A percentile compares a stretch with the other conserved stretches of the same genome.
phyloP scores from a whole-genome alignment of 768 basidiomycete genomes.

The Tubosaeta brunneosetosa region DNA sequence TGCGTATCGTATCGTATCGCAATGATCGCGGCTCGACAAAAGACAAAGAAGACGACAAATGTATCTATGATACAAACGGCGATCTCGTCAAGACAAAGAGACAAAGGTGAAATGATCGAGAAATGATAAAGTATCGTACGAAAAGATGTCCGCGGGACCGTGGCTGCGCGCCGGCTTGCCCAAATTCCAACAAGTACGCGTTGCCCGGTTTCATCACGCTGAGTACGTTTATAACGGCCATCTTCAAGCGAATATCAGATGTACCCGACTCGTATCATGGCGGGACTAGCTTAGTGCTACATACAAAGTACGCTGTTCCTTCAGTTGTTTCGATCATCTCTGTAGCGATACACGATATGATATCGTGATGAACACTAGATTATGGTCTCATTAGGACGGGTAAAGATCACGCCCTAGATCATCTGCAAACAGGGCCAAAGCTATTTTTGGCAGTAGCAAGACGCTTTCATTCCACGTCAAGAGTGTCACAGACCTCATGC shows the following conservation, averaged over 20 bases:
- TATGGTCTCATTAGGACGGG: constrained; percentile 3
- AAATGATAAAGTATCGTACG: no score
- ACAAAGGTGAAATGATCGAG: no score
- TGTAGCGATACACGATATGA: constrained; percentile 90
- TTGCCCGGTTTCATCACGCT: background rate
- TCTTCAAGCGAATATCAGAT: constrained; percentile 89
- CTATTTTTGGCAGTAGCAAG: constrained; percentile 84
- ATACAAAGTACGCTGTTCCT: constrained; percentile 61
- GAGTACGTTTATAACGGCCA: constrained; percentile 61
- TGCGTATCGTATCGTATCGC: no score
- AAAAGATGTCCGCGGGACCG: no score
- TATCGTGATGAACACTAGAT: constrained; percentile 33
- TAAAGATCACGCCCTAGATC: constrained; percentile 79
- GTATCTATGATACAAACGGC: no score
- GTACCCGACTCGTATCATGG: constrained; percentile 48
- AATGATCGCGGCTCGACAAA: no score
- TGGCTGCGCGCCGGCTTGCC: no score
- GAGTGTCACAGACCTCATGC: constrained; percentile 71
- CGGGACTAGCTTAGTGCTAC: constrained; percentile 68
- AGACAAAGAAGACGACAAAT: no score
- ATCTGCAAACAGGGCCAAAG: constrained; percentile 69
- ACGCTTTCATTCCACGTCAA: constrained; percentile 92
- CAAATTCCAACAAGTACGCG: no score
- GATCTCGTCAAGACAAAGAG: no score
- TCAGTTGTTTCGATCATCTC: background rate